phyloP scores from a whole-genome alignment of 2,329 filamentous ascomycete species.

The Fusarium incarnatum region DNA sequence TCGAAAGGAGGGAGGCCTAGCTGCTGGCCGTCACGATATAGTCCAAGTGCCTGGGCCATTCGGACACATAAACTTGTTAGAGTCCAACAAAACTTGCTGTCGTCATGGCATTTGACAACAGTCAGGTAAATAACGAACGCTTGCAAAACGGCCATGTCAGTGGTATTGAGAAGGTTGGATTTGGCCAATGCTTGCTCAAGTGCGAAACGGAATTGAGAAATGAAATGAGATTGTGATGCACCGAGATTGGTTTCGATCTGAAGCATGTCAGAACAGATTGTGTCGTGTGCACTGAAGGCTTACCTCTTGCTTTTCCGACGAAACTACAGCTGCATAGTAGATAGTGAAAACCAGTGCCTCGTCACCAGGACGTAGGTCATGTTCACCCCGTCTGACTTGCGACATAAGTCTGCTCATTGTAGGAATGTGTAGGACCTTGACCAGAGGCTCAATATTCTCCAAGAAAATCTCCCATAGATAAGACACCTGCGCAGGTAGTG shows the following conservation, averaged over 20 bases:
- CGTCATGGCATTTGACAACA: slow-evolving; percentile 38
- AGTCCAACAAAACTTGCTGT: slow-evolving; percentile 37
- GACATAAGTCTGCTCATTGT: slow-evolving; percentile 37
- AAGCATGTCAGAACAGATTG: not conserved
- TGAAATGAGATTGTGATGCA: slow-evolving; percentile 27
- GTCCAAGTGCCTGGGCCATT: slow-evolving; percentile 37
- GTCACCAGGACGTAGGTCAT: slow-evolving; percentile 28
- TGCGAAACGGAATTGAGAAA: slow-evolving; percentile 38
- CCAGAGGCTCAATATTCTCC: slow-evolving; percentile 35
- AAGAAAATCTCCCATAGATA: slow-evolving; percentile 39
- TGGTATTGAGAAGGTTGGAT: slow-evolving; percentile 37
- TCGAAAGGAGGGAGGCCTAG: slow-evolving; percentile 32
- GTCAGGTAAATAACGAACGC: slow-evolving; percentile 37
- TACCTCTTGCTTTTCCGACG: slow-evolving; percentile 32
- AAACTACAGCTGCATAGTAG: slow-evolving; percentile 32
- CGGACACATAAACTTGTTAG: slow-evolving; percentile 34
- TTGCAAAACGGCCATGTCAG: slow-evolving; percentile 35
- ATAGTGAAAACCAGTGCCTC: slow-evolving; percentile 39
- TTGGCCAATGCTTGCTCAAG: slow-evolving; percentile 39
- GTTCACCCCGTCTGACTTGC: slow-evolving; percentile 29
- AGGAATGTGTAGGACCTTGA: slow-evolving; percentile 37
- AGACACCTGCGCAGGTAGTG: slow-evolving; percentile 24
- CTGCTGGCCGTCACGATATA: slow-evolving; percentile 36
- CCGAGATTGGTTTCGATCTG: slow-evolving; percentile 35
- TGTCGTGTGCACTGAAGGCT: not conserved